A percentile compares a stretch with the other conserved stretches of the same genome.
phyloP scores from a whole-genome alignment of 202 grass and related monocot species.

The Schoenoplectus tabernaemontani region DNA sequence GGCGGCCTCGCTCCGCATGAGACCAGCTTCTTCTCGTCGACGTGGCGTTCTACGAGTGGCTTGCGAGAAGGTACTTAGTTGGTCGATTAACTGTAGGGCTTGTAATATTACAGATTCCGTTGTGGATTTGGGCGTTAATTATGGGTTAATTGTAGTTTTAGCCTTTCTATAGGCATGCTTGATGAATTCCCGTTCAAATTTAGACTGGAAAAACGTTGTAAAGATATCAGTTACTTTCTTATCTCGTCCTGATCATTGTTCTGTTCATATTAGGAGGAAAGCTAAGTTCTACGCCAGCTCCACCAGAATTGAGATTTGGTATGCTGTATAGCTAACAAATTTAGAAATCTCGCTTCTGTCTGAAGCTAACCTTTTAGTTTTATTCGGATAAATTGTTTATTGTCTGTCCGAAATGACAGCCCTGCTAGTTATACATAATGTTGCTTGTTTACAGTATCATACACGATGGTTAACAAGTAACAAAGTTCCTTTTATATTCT shows the following conservation, averaged over 20 bases:
- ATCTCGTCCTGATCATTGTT: background rate
- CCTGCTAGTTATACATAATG: background rate
- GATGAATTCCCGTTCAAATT: background rate
- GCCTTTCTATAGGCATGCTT: no score
- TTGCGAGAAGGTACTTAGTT: constrained; percentile 56
- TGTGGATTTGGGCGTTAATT: background rate
- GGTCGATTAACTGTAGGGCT: background rate
- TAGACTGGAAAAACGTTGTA: background rate
- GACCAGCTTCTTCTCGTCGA: constrained; percentile 16
- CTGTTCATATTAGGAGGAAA: background rate
- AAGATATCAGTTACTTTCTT: background rate
- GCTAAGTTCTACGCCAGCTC: background rate
- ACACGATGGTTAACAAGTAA: background rate
- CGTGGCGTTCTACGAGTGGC: constrained; percentile 46
- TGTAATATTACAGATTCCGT: background rate
- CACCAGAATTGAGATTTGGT: background rate
- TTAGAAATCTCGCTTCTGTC: background rate
- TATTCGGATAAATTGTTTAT: background rate
- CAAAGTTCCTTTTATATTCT: background rate
- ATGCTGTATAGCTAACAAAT: background rate
- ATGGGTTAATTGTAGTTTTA: background rate
- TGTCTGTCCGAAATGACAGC: background rate
- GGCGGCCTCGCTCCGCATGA: constrained; percentile 29
- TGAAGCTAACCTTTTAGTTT: background rate
- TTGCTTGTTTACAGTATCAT: background rate